Percentiles rank a stretch among this genome's conserved stretches.
Evolutionary conservation across 371 early-diverging fungal species (phyloP).

Genomic region (Mucor saturninus): DNA sequence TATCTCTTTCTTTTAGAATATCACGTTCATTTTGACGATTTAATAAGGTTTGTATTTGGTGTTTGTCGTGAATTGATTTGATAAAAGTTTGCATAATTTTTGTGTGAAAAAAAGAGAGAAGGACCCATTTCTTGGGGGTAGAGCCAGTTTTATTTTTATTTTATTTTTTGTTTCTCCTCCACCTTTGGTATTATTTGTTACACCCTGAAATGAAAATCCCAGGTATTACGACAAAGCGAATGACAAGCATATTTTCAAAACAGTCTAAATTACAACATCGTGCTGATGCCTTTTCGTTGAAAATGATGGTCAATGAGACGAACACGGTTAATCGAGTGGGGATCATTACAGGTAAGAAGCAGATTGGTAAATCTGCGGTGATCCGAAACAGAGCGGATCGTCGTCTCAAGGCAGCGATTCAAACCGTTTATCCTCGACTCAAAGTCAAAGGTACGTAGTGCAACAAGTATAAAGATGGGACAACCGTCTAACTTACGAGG

Average conservation of each 20-base stretch:
- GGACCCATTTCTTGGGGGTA: not conserved
- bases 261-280: not conserved
- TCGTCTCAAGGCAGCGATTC: conserved; percentile 28
- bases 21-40: not conserved
- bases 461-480: not conserved
- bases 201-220: conserved; percentile 26
- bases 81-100: conserved; percentile 19
- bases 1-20: conserved; percentile 33
- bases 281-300: conserved; percentile 8
- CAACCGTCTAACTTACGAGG: not conserved
- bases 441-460: conserved; percentile 10
- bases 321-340: conserved; percentile 6
- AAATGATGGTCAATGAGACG: conserved; percentile 13
- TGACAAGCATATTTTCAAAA: conserved; percentile 4
- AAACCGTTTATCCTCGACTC: conserved; percentile 10
- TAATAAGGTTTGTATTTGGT: conserved; percentile 2
- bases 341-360: conserved; percentile 34
- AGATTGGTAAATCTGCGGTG: conserved; percentile 33
- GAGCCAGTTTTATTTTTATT: not conserved
- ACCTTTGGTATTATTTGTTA: not conserved
- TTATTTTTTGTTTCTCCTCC: not conserved
- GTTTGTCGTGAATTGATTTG: conserved; percentile 11
- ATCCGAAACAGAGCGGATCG: conserved; percentile 29
- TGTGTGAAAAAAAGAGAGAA: not conserved
- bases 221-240: conserved; percentile 14